phyloP scores from a whole-genome alignment of 257 asterid genomes.

The Catharanthus roseus region DNA sequence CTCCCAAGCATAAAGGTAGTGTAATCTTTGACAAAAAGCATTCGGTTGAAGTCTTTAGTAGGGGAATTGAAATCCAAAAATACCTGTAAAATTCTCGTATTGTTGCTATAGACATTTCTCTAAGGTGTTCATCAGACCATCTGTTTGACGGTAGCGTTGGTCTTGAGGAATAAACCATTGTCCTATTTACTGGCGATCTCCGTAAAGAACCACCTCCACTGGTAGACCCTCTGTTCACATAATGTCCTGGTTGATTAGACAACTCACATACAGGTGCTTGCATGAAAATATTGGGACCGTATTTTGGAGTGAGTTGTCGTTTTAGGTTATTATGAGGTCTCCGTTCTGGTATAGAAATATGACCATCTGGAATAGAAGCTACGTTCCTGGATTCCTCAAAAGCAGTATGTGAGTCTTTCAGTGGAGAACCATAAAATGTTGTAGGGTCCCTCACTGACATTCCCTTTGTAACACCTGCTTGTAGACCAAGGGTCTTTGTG shows the following conservation, averaged over 20 bases:
- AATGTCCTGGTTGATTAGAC: slow-evolving; percentile 39
- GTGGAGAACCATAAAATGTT: slow-evolving; percentile 14
- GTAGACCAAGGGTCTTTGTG: slow-evolving; percentile 73
- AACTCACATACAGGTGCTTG: slow-evolving; percentile 37
- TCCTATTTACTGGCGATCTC: slow-evolving; percentile 14
- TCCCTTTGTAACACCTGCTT: slow-evolving; percentile 79
- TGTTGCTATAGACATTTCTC: slow-evolving; percentile 59
- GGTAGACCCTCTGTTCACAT: slow-evolving; percentile 24
- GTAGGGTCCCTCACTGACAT: slow-evolving; percentile 72
- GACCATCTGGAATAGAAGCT: slow-evolving; percentile 47
- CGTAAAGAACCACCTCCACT: slow-evolving; percentile 17
- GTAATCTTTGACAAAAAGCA: background rate
- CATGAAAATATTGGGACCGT: slow-evolving; percentile 7
- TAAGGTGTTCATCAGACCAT: slow-evolving; percentile 49
- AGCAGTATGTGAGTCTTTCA: slow-evolving; percentile 17
- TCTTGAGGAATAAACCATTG: slow-evolving; percentile 13
- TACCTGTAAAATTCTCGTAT: slow-evolving; percentile 87
- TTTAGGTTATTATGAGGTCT: slow-evolving; percentile 26
- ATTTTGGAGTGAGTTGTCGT: slow-evolving; percentile 15
- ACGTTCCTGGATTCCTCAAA: slow-evolving; percentile 51
- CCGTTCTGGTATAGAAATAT: slow-evolving; percentile 48
- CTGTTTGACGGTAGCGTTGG: slow-evolving; percentile 25
- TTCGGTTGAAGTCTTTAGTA: background rate
- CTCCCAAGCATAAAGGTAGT: background rate
- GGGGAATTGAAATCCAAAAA: background rate